These are phyloP conservation scores for Oehlia diaphana DNA, from an alignment of 192 early-diverging fungal genomes.

Conservation along the genomic window DNA sequence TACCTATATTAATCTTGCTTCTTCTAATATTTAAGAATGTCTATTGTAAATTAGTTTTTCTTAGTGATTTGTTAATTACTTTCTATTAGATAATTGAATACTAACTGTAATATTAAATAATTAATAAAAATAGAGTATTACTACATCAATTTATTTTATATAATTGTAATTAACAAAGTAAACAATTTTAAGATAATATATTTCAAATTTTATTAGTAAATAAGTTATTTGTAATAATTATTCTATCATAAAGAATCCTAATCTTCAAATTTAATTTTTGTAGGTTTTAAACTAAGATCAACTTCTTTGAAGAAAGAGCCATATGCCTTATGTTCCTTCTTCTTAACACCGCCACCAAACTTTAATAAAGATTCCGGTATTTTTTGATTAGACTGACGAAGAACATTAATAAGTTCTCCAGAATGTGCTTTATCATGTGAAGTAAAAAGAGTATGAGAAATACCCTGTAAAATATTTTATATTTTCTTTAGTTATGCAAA, in stretches of 20 bases:
- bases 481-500: slow-evolving; percentile 34
- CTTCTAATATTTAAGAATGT: too few species aligned
- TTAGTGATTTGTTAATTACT: too few species aligned
- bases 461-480: slow-evolving; percentile 49
- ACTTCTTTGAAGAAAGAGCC: slow-evolving; percentile 95
- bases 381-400: slow-evolving; percentile 81
- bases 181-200: too few species aligned
- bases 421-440: slow-evolving; percentile 84
- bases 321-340: slow-evolving; percentile 94
- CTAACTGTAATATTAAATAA: too few species aligned
- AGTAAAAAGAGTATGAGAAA: slow-evolving; percentile 93
- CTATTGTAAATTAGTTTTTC: too few species aligned
- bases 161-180: too few species aligned
- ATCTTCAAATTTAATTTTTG: slow-evolving; percentile 88
- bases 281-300: slow-evolving; percentile 77
- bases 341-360: slow-evolving; percentile 95
- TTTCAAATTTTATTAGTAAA: too few species aligned
- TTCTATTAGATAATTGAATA: too few species aligned
- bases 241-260: neutral
- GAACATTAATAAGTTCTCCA: slow-evolving; percentile 88
- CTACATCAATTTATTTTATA: too few species aligned
- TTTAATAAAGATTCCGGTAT: slow-evolving; percentile 88
- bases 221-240: too few species aligned
- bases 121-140: too few species aligned
- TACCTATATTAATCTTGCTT: too few species aligned